These are phyloP conservation scores for Sugiyamaella valdiviana DNA, from an alignment of 805 yeast species.

Conservation along the genomic window DNA sequence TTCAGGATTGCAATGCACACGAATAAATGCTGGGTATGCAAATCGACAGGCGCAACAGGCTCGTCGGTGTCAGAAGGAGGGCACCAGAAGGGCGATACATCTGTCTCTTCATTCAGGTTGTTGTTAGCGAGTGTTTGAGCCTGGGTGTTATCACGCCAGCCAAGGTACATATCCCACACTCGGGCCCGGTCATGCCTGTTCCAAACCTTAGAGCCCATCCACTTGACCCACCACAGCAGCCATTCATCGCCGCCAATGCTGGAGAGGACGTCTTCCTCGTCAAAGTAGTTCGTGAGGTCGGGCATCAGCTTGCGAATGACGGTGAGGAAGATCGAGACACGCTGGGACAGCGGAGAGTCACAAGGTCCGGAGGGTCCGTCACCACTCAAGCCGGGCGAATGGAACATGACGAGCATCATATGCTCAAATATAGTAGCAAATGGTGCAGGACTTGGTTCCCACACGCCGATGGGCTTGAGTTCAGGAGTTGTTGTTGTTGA, in stretches of 20 bases:
- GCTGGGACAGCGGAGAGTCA: slow-evolving; percentile 47
- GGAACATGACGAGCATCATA: slow-evolving; percentile 64
- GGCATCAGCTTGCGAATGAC: slow-evolving; percentile 60
- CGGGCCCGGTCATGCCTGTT: slow-evolving; percentile 77
- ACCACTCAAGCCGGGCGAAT: slow-evolving; percentile 52
- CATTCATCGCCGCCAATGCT: slow-evolving; percentile 68
- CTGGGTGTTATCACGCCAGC: slow-evolving; percentile 45
- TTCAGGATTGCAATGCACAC: slow-evolving; percentile 72
- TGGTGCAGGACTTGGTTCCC: slow-evolving; percentile 2
- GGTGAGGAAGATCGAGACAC: slow-evolving; percentile 62
- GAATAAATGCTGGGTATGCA: slow-evolving; percentile 67
- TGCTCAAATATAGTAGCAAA: slow-evolving; percentile 66
- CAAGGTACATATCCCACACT: slow-evolving; percentile 80
- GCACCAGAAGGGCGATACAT: slow-evolving; percentile 50
- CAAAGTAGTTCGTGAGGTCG: slow-evolving; percentile 66
- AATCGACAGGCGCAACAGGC: slow-evolving; percentile 19
- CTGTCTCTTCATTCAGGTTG: slow-evolving; percentile 13
- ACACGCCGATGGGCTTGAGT: slow-evolving; percentile 13
- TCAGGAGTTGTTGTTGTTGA: slow-evolving; percentile 8
- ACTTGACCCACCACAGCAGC: slow-evolving; percentile 93
- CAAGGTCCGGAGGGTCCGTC: slow-evolving; percentile 29
- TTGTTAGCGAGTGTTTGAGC: slow-evolving; percentile 15
- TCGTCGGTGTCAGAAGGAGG: slow-evolving; percentile 29
- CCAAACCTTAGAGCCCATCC: slow-evolving; percentile 82
- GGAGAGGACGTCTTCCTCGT: slow-evolving; percentile 71